Evolutionary conservation across 208 protist genomes (phyloP).

Genomic region (Crithidia sp.): DNA sequence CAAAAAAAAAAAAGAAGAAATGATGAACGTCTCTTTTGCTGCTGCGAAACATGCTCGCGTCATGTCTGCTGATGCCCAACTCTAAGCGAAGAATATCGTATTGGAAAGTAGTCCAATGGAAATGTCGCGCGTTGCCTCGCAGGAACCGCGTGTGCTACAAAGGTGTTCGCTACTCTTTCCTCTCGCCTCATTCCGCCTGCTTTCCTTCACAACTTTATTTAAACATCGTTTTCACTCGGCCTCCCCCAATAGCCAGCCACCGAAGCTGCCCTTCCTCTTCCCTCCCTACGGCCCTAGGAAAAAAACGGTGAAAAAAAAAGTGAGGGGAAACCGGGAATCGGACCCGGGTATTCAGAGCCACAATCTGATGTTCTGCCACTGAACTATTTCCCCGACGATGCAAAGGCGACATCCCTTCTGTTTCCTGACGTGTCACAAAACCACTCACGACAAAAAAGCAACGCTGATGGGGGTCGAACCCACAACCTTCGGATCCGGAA

Average conservation of each 20-base stretch:
- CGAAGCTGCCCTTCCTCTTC: too few species aligned
- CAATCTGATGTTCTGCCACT: slow-evolving; percentile 90
- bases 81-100: too few species aligned
- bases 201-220: neutral
- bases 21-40: too few species aligned
- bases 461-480: slow-evolving; percentile 83
- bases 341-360: slow-evolving; percentile 86
- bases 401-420: neutral
- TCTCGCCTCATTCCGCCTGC: slow-evolving; percentile 1
- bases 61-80: too few species aligned
- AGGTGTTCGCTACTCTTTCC: neutral
- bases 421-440: neutral
- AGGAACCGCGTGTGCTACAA: neutral
- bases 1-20: too few species aligned
- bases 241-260: too few species aligned
- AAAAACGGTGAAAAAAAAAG: slow-evolving; percentile 26
- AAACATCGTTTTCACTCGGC: neutral
- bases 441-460: slow-evolving; percentile 35
- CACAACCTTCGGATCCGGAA: slow-evolving; percentile 62
- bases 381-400: slow-evolving; percentile 69
- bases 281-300: too few species aligned
- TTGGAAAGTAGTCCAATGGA: too few species aligned
- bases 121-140: too few species aligned
- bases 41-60: too few species aligned
- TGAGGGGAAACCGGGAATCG: slow-evolving; percentile 87